These are phyloP conservation scores for Albizia julibrissin DNA, from an alignment of 306 rosid genomes.

Conservation along the genomic window DNA sequence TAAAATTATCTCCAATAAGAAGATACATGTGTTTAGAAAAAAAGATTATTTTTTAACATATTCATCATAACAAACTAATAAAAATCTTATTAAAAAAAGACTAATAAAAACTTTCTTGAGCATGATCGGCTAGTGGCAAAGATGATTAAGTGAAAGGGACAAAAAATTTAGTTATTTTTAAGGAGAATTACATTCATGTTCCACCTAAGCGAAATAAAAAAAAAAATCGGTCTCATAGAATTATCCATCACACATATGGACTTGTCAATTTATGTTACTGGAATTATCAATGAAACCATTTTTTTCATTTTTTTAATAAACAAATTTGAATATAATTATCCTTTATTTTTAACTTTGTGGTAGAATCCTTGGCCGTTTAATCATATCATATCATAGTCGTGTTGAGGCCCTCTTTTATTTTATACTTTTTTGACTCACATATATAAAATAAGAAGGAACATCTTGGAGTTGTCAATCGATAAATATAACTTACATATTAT, in stretches of 20 bases:
- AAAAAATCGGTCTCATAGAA: too few relatives aligned
- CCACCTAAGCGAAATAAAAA: too few relatives aligned
- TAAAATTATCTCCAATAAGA: too few relatives aligned
- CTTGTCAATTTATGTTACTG: too few relatives aligned
- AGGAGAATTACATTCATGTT: too few relatives aligned
- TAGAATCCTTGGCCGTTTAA: slow-evolving; percentile 14
- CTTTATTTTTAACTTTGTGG: background rate
- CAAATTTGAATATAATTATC: too few relatives aligned
- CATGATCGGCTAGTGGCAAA: background rate
- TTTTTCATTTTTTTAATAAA: too few relatives aligned
- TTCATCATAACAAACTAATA: background rate
- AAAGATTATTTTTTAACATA: too few relatives aligned
- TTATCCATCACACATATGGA: too few relatives aligned
- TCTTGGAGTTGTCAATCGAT: slow-evolving; percentile 20
- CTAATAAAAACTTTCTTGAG: background rate
- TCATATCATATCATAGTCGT: background rate
- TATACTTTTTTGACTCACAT: background rate
- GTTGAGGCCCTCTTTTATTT: slow-evolving; percentile 9
- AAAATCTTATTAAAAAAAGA: background rate
- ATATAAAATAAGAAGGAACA: slow-evolving; percentile 1
- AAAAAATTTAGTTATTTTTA: background rate
- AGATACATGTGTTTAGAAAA: too few relatives aligned
- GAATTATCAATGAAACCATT: too few relatives aligned
- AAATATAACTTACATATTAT: background rate
- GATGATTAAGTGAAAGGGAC: background rate